Evolutionary conservation across 352 stramenopile genomes (phyloP).

Genomic region (Pythium scleroteichum): DNA sequence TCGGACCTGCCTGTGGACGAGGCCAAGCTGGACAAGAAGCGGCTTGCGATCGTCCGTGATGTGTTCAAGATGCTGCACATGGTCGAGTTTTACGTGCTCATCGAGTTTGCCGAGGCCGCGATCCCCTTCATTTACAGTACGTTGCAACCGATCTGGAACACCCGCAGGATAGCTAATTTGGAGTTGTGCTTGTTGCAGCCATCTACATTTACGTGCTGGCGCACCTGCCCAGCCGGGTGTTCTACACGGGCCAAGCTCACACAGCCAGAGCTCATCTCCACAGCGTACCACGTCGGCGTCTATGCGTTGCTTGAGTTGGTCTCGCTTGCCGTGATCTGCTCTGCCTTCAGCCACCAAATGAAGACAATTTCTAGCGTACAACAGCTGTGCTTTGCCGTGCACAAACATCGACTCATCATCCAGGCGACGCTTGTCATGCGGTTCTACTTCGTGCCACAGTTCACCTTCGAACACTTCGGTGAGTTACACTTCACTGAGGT

Average conservation of each 20-base stretch:
- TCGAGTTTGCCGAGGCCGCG: neutral
- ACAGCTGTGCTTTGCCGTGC: neutral
- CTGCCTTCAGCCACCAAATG: neutral
- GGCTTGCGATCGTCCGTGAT: neutral
- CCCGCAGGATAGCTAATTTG: too few species aligned
- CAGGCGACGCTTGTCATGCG: constrained; percentile 5
- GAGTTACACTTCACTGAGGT: neutral
- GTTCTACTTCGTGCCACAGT: constrained; percentile 1
- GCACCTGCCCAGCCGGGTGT: neutral
- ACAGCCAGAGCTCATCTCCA: neutral
- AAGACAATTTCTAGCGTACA: neutral
- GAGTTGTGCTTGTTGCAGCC: too few species aligned
- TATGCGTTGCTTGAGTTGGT: neutral
- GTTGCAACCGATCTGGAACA: too few species aligned
- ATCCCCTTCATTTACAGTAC: too few species aligned
- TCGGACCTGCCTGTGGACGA: too few species aligned
- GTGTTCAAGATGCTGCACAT: neutral
- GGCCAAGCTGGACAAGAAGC: neutral
- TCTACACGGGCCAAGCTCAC: neutral
- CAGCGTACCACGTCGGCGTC: neutral
- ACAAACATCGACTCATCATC: constrained; percentile 1
- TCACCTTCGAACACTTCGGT: constrained; percentile 7
- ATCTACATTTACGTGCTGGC: neutral
- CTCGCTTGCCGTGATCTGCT: neutral
- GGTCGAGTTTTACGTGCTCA: neutral